These are phyloP conservation scores for Venturia nashicola DNA, from an alignment of 2,329 filamentous ascomycete genomes.

Conservation along the genomic window DNA sequence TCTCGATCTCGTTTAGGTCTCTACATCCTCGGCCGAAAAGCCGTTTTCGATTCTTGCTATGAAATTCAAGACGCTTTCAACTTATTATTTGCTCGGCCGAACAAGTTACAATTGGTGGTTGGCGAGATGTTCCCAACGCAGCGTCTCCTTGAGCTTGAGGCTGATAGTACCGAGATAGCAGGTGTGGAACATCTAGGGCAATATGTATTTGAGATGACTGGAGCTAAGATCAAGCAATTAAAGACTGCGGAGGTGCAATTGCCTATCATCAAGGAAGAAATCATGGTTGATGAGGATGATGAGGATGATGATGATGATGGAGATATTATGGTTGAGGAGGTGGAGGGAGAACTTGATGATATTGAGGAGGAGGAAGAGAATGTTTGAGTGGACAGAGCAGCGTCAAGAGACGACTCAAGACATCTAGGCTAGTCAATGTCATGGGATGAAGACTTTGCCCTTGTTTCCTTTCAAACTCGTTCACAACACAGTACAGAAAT, in stretches of 20 bases:
- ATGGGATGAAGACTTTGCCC: neutral
- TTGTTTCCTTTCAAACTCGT: no score
- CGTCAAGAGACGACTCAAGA: neutral
- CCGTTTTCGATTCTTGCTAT: slow-evolving; percentile 78
- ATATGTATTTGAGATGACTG: slow-evolving; percentile 95
- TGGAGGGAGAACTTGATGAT: slow-evolving; percentile 1
- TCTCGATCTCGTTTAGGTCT: slow-evolving; percentile 84
- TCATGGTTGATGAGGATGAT: slow-evolving; percentile 5
- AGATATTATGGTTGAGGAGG: slow-evolving; percentile 8
- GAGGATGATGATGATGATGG: slow-evolving; percentile 13
- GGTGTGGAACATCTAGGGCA: slow-evolving; percentile 87
- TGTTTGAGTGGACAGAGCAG: neutral
- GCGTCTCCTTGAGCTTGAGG: slow-evolving; percentile 26
- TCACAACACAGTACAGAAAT: no score
- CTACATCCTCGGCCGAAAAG: slow-evolving; percentile 79
- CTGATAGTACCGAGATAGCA: slow-evolving; percentile 65
- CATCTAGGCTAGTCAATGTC: neutral
- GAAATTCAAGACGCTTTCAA: slow-evolving; percentile 84
- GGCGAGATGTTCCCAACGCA: slow-evolving; percentile 74
- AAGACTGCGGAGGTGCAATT: slow-evolving; percentile 22
- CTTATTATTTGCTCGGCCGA: slow-evolving; percentile 60
- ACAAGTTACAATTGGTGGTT: slow-evolving; percentile 69
- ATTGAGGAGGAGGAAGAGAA: slow-evolving; percentile 5
- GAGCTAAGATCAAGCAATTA: slow-evolving; percentile 50
- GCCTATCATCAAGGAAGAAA: neutral